Conservation (phyloP, 805 yeast species). For the Spathaspora arborariae region DNA sequence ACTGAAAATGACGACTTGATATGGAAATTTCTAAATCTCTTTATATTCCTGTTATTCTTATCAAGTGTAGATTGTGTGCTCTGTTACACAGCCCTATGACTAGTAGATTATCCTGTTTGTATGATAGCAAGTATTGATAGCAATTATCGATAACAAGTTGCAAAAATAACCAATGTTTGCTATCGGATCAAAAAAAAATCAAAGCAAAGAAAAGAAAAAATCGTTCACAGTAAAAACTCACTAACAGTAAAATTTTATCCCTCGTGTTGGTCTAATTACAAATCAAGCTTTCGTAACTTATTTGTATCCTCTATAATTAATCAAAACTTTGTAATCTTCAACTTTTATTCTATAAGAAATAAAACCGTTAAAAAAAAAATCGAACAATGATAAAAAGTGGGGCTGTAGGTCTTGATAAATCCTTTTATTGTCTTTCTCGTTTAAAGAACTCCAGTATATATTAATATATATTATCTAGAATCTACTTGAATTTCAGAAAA, state of each 20-base stretch:
- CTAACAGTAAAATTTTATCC: not conserved
- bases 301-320: not conserved
- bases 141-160: not conserved
- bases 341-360: not conserved
- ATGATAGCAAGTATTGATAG: not conserved
- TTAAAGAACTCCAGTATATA: too few species aligned
- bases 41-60: not conserved
- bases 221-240: not conserved
- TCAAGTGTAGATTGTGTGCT: not conserved
- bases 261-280: not conserved
- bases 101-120: not conserved
- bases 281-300: not conserved
- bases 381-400: not conserved
- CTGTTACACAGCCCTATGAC: not conserved
- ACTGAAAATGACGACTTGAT: not conserved
- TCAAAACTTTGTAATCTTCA: too few species aligned
- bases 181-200: not conserved
- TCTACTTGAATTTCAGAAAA: too few species aligned
- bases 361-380: not conserved
- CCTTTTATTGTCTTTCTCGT: too few species aligned
- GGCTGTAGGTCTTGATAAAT: too few species aligned
- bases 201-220: not conserved
- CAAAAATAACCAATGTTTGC: not conserved
- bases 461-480: too few species aligned
- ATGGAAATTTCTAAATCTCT: not conserved